Percentiles rank a stretch among this genome's conserved stretches.
Evolutionary conservation across 2,329 filamentous ascomycete genomes (phyloP).

Genomic region (Ramularia collo-cygni): DNA sequence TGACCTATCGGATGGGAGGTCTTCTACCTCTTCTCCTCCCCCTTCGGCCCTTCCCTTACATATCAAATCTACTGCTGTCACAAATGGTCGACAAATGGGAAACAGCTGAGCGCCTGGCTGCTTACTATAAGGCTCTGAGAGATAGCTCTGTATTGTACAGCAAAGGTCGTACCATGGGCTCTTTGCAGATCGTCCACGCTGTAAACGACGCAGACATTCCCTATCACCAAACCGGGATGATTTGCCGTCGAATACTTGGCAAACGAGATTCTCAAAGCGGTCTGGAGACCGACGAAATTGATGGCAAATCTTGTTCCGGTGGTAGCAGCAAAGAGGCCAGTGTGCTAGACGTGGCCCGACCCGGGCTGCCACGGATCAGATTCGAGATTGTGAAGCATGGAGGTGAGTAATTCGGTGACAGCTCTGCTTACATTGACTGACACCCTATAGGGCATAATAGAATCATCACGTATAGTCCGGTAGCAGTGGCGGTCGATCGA

Average conservation of each 20-base stretch:
- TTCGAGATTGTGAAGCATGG: conserved; percentile 40
- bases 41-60: conserved; percentile 57
- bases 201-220: conserved; percentile 77
- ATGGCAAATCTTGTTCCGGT: conserved; percentile 24
- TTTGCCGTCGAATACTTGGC: conserved; percentile 56
- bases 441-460: conserved; percentile 57
- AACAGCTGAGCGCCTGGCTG: conserved; percentile 59
- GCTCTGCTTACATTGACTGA: neutral
- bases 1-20: conserved; percentile 73
- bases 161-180: conserved; percentile 31
- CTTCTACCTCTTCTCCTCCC: conserved; percentile 73
- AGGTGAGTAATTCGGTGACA: conserved; percentile 24
- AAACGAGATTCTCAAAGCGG: conserved; percentile 34
- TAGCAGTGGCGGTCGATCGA: conserved; percentile 58
- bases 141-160: conserved; percentile 28
- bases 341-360: conserved; percentile 16
- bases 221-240: conserved; percentile 58
- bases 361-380: conserved; percentile 30
- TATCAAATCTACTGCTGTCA: conserved; percentile 54
- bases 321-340: conserved; percentile 22
- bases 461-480: conserved; percentile 58
- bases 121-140: conserved; percentile 52
- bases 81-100: conserved; percentile 77
- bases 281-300: conserved; percentile 26
- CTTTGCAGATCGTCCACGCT: conserved; percentile 71